A percentile compares a stretch with the other conserved stretches of the same genome.
Conservation (phyloP, 2,329 filamentous ascomycete genomes). For the Monilinia aucupariae region DNA sequence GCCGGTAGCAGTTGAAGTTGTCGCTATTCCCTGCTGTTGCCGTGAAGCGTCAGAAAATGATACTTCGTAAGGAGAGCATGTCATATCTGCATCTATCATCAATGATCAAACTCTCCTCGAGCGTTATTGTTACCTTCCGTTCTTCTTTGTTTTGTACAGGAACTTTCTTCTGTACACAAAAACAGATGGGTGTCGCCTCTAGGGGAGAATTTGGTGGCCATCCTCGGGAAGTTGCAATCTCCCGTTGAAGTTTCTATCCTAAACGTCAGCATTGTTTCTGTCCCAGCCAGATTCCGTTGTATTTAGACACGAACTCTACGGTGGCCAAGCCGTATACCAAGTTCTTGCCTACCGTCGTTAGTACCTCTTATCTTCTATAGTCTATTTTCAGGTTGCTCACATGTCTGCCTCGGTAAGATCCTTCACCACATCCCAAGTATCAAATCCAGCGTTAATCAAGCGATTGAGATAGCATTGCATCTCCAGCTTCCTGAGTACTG, state of each 20-base stretch:
- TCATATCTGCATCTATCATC: background rate
- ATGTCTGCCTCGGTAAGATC: slow-evolving; percentile 14
- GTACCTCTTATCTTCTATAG: background rate
- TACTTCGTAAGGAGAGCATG: background rate
- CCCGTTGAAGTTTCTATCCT: slow-evolving; percentile 15
- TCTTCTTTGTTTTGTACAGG: background rate
- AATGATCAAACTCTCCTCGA: background rate
- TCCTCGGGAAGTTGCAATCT: slow-evolving; percentile 16
- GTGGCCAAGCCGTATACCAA: slow-evolving; percentile 8
- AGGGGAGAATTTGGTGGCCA: slow-evolving; percentile 8
- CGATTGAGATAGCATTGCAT: slow-evolving; percentile 3
- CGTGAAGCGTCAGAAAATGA: background rate
- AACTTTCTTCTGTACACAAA: background rate
- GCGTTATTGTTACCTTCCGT: background rate
- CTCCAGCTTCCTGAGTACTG: background rate
- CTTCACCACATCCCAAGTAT: slow-evolving; percentile 10
- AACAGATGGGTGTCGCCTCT: background rate
- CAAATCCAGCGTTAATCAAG: slow-evolving; percentile 9
- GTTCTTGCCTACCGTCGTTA: slow-evolving; percentile 2
- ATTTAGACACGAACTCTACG: slow-evolving; percentile 2
- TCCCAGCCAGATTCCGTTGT: too few species aligned
- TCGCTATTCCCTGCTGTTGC: background rate
- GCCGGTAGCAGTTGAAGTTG: background rate
- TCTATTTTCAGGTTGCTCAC: background rate
- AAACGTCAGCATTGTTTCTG: background rate